Conservation (phyloP, 176 grass and related monocot species). For the Rhynchospora tenuis region DNA sequence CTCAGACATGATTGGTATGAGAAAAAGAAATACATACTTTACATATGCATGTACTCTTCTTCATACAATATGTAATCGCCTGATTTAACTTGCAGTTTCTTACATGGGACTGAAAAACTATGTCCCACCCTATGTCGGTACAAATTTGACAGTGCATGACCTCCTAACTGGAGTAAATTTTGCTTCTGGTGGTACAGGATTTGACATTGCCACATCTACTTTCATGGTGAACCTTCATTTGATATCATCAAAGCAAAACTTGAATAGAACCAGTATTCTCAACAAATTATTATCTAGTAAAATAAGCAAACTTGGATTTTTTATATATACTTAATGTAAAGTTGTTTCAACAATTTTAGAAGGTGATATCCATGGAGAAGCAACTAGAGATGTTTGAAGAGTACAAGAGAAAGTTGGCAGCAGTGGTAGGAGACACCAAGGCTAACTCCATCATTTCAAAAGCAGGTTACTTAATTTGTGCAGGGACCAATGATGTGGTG, state of each 20-base stretch:
- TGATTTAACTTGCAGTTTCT: slow-evolving; percentile 27
- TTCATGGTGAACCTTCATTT: not conserved
- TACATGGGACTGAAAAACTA: slow-evolving; percentile 48
- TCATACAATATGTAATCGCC: not conserved
- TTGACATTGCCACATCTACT: slow-evolving; percentile 37
- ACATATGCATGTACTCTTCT: not conserved
- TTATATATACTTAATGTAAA: not conserved
- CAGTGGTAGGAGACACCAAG: slow-evolving; percentile 25
- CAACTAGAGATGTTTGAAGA: slow-evolving; percentile 49
- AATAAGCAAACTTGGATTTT: too few species aligned
- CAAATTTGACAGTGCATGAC: slow-evolving; percentile 31
- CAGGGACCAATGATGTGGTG: slow-evolving; percentile 49
- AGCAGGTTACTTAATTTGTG: slow-evolving; percentile 46
- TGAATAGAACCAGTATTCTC: not conserved
- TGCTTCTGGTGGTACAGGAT: slow-evolving; percentile 50
- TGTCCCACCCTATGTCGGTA: slow-evolving; percentile 42
- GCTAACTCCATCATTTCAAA: slow-evolving; percentile 13
- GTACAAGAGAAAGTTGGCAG: slow-evolving; percentile 43
- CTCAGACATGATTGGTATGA: slow-evolving; percentile 43
- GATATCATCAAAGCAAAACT: not conserved
- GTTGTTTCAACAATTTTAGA: slow-evolving; percentile 12
- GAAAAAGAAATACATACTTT: not conserved
- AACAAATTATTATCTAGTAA: too few species aligned
- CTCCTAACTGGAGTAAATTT: slow-evolving; percentile 63
- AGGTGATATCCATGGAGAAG: slow-evolving; percentile 38